These are phyloP conservation scores for Boletus rubroflammeus DNA, from an alignment of 768 basidiomycete genomes.

Conservation along the genomic window DNA sequence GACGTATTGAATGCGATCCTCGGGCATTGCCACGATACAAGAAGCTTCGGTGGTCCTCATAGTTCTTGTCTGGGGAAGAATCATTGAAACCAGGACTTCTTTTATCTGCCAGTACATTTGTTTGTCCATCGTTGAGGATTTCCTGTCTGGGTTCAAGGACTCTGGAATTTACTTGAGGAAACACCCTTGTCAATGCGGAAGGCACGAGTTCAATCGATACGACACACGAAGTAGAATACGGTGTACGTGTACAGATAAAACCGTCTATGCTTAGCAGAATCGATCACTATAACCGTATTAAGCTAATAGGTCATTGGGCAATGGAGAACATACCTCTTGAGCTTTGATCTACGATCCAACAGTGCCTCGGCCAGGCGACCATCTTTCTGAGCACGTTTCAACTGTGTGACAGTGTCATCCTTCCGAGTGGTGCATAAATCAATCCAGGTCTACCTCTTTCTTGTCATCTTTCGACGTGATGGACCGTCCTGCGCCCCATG, in stretches of 20 bases:
- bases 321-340: conserved; percentile 62
- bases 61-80: neutral
- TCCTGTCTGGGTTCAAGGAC: neutral
- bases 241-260: conserved; percentile 14
- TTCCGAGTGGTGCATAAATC: conserved; percentile 1
- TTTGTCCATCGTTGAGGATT: conserved; percentile 3
- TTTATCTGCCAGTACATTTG: conserved; percentile 4
- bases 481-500: conserved; percentile 80
- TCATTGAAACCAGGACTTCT: neutral
- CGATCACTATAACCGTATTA: conserved; percentile 36
- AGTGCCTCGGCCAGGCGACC: conserved; percentile 78
- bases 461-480: conserved; percentile 69
- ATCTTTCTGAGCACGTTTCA: conserved; percentile 75
- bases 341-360: conserved; percentile 74
- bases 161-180: neutral
- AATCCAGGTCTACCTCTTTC: conserved; percentile 52
- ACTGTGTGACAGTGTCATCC: conserved; percentile 36
- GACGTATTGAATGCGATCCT: neutral
- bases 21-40: conserved; percentile 9
- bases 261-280: conserved; percentile 36
- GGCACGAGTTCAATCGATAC: conserved; percentile 17
- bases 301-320: neutral
- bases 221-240: conserved; percentile 1
- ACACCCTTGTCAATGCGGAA: neutral
- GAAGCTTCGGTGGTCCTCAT: neutral